Base-by-base conservation (phyloP, 495 filamentous ascomycete genomes). In the Mycothermus thermophilus region DNA sequence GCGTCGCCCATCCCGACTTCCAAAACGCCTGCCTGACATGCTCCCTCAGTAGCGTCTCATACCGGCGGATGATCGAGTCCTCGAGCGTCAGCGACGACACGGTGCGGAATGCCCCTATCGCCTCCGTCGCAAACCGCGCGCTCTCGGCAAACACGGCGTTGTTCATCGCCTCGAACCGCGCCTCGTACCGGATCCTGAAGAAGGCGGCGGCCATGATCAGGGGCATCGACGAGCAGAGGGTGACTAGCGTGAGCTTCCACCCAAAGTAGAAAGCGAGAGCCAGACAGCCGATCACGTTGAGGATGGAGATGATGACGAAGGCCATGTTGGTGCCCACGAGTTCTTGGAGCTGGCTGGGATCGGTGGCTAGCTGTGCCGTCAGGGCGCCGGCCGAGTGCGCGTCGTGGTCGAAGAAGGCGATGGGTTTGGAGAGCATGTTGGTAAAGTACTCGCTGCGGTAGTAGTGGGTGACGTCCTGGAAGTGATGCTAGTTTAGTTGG, bases 331-430 rank as follows among this genome's bases (percentile, higher is more conserved):
- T 62, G n/a, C 74, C 71, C 1, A 80, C 48, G 3, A 80, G 44
- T 33, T 79, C 73, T 42, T 80, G 69, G 0, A 83, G 55, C 27
- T 74, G 71, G 15, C 62, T 71, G 0, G 77, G 68, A 38, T 78
- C 70, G 2, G 61, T 73, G 7, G 71, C 57, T 0, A 81, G 59
- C 1, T 62, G 54, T 2, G 64, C 65, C 0, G 62, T 67, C 17
- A 72, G 50, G 5, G 65, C 52, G n/a, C 67, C 67, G 8, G 64
- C 52, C 0, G 64, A 64, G 33, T 66, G 64, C 15, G 55, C 48
- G 14, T 66, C 54, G n/a, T 50, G 50, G 30, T 77, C 76, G 37
- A 72, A 76, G 53, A 69, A 82, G 0, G 67, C 50, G 3, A 79
- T 62, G 1, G 58, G 54, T 40, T 78, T 67, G 8, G 51, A 47